phyloP scores from a whole-genome alignment of 176 grass and related monocot species.

The Typha latifolia region DNA sequence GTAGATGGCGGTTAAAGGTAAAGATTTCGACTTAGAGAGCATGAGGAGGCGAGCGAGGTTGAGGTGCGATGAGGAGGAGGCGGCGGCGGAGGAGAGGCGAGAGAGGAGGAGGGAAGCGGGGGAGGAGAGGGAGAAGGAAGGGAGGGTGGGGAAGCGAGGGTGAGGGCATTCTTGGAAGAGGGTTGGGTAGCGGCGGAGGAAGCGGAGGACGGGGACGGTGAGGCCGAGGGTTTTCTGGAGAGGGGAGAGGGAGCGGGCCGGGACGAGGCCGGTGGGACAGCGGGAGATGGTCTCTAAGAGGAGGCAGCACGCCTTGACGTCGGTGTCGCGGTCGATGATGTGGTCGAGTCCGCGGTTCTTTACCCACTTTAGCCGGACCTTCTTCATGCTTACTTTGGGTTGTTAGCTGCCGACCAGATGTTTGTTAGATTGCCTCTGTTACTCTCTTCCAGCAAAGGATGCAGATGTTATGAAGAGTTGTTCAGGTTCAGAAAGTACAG shows the following conservation, averaged over 20 bases:
- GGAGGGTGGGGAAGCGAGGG: conserved; percentile 67
- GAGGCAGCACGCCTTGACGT: conserved; percentile 67
- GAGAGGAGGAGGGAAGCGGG: conserved; percentile 43
- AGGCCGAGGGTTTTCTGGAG: conserved; percentile 72
- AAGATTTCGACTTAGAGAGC: conserved; percentile 51
- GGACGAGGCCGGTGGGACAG: conserved; percentile 29
- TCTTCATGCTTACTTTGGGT: conserved; percentile 31
- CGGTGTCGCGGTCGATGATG: conserved; percentile 72
- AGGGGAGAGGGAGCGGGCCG: conserved; percentile 50
- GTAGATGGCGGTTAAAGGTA: conserved; percentile 53
- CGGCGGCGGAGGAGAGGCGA: conserved; percentile 29
- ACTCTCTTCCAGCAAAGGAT: no score
- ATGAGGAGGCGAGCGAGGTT: conserved; percentile 77
- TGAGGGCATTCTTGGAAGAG: conserved; percentile 66
- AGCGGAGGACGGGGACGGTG: conserved; percentile 71
- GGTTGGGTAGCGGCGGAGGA: conserved; percentile 84
- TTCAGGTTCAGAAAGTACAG: no score
- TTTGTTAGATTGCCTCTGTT: conserved; percentile 5
- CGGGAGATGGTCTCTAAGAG: conserved; percentile 71
- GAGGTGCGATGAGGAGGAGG: conserved; percentile 45
- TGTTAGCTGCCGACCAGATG: background rate
- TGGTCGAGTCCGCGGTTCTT: conserved; percentile 92
- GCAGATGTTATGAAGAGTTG: no score
- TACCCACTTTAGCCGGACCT: conserved; percentile 94
- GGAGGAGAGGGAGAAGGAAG: conserved; percentile 57